phyloP scores from a whole-genome alignment of 176 grass and related monocot genomes.

The Raddia distichophylla region DNA sequence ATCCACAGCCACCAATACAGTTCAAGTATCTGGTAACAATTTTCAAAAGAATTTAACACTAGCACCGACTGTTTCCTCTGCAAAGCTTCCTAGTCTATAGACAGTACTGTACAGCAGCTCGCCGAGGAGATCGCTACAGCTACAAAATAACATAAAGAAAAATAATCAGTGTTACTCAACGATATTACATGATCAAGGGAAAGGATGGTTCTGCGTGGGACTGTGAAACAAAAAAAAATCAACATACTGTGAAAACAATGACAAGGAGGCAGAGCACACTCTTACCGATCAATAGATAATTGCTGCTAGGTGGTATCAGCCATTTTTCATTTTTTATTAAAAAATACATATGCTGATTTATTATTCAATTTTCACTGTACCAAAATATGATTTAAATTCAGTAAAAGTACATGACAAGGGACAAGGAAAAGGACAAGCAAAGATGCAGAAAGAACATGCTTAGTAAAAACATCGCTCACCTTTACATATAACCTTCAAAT shows the following conservation, averaged over 20 bases:
- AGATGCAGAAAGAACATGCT: slow-evolving; percentile 16
- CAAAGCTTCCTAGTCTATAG: slow-evolving; percentile 31
- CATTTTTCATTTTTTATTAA: neutral
- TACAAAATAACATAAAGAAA: slow-evolving; percentile 38
- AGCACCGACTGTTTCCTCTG: slow-evolving; percentile 25
- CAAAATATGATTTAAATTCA: neutral
- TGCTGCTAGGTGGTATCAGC: neutral
- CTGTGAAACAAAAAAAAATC: neutral
- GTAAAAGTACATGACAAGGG: neutral
- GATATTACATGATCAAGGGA: slow-evolving; percentile 17
- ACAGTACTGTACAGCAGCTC: slow-evolving; percentile 45
- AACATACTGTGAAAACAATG: neutral
- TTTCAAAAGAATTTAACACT: slow-evolving; percentile 29
- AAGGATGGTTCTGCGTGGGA: neutral
- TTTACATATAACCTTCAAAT: slow-evolving; percentile 66
- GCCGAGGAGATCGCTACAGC: slow-evolving; percentile 42
- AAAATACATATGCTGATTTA: neutral
- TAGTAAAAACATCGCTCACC: slow-evolving; percentile 24
- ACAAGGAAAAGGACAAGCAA: neutral
- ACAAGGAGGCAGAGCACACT: neutral
- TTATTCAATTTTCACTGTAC: slow-evolving; percentile 1
- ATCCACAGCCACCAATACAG: slow-evolving; percentile 20
- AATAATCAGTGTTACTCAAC: neutral
- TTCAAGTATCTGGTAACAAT: slow-evolving; percentile 30
- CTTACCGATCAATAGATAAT: neutral